Conservation (phyloP, 1,139 yeast species). For the Blastobotrys apis region DNA sequence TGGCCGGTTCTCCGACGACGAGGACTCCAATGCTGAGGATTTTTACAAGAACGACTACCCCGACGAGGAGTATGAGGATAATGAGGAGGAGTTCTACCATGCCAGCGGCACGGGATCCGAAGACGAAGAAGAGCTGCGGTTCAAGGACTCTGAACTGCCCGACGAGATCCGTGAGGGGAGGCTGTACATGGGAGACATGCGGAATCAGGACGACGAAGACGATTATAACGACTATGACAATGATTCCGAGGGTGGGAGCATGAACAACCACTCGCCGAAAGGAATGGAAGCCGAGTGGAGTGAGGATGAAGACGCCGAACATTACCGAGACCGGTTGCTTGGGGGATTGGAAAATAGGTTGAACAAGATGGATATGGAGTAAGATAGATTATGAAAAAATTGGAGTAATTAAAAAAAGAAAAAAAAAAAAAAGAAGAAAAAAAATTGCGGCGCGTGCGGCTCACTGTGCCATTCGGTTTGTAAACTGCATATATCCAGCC, state of each 20-base stretch:
- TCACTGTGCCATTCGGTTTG: too few relatives aligned
- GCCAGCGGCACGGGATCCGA: constrained; percentile 12
- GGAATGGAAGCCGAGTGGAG: constrained; percentile 19
- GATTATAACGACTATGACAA: constrained; percentile 19
- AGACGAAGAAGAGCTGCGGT: constrained; percentile 18
- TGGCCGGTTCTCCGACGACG: constrained; percentile 52
- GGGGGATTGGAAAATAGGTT: constrained; percentile 21
- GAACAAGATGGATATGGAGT: background rate
- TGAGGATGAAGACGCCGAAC: constrained; percentile 28
- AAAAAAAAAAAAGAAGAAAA: constrained; percentile 1
- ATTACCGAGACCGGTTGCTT: constrained; percentile 29
- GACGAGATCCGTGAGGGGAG: constrained; percentile 15
- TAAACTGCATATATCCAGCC: too few relatives aligned
- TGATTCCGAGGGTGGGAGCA: constrained; percentile 1
- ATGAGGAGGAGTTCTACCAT: constrained; percentile 3
- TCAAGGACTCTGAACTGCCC: constrained; percentile 3
- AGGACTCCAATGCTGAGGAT: constrained; percentile 80
- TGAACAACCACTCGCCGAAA: constrained; percentile 6
- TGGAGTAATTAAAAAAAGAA: constrained; percentile 12
- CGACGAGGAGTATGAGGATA: constrained; percentile 57
- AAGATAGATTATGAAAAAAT: background rate
- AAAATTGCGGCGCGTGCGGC: too few relatives aligned
- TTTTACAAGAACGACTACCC: constrained; percentile 93
- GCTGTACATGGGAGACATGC: constrained; percentile 10
- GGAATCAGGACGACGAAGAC: constrained; percentile 19